These are phyloP conservation scores for Candida pseudoviswanathii DNA, from an alignment of 1,139 yeast species.

Conservation along the genomic window DNA sequence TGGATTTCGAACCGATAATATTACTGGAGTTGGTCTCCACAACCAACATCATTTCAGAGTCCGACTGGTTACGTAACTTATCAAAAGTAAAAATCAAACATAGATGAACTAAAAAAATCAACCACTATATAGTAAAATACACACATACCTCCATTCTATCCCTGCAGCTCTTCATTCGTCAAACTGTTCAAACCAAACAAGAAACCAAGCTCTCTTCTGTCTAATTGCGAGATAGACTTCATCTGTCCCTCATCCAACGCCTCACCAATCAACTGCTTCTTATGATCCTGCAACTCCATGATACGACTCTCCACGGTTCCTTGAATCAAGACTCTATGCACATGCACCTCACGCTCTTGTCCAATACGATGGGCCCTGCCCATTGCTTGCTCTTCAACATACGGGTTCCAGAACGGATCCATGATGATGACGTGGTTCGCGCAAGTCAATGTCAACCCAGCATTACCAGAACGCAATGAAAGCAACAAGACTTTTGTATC, in stretches of 20 bases:
- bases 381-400: slow-evolving; percentile 94
- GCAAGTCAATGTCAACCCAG: slow-evolving; percentile 88
- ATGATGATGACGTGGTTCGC: slow-evolving; percentile 88
- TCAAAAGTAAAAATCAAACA: slow-evolving; percentile 38
- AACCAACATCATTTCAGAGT: slow-evolving; percentile 28
- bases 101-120: slow-evolving; percentile 19
- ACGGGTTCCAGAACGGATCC: slow-evolving; percentile 98
- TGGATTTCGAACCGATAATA: slow-evolving; percentile 59
- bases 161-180: background rate
- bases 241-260: slow-evolving; percentile 77
- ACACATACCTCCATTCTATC: background rate
- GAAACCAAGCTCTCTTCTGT: slow-evolving; percentile 72
- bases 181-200: slow-evolving; percentile 68
- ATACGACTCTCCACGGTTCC: slow-evolving; percentile 87
- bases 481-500: slow-evolving; percentile 59
- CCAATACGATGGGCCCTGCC: slow-evolving; percentile 95
- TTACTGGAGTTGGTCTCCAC: slow-evolving; percentile 38
- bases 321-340: slow-evolving; percentile 66
- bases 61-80: slow-evolving; percentile 39
- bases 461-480: slow-evolving; percentile 89
- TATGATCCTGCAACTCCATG: slow-evolving; percentile 69
- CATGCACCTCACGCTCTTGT: slow-evolving; percentile 72
- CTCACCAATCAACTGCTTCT: slow-evolving; percentile 72
- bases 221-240: slow-evolving; percentile 64
- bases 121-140: background rate